Percentiles rank a stretch among this genome's conserved stretches.
Evolutionary conservation across 2,329 filamentous ascomycete species (phyloP).

Genomic region (Davidsoniella australis): DNA sequence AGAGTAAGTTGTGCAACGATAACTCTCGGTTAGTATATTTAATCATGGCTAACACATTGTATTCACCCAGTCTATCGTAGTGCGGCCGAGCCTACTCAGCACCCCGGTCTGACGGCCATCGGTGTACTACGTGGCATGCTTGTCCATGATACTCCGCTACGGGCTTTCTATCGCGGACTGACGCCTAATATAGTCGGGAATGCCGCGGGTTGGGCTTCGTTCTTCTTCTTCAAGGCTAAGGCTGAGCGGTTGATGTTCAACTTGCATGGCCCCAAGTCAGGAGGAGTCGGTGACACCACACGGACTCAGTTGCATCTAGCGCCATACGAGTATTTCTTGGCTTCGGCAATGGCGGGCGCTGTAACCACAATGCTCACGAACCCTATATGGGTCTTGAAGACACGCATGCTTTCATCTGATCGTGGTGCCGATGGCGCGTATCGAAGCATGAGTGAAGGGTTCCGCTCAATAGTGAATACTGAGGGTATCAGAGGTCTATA

Average conservation of each 20-base stretch:
- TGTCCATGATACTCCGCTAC: constrained; percentile 36
- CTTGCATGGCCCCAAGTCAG: not conserved
- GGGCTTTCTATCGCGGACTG: constrained; percentile 73
- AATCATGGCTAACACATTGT: not conserved
- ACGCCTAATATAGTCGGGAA: constrained; percentile 86
- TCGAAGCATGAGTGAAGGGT: constrained; percentile 55
- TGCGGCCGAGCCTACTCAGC: not conserved
- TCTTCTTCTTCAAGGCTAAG: constrained; percentile 62
- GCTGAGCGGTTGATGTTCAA: constrained; percentile 26
- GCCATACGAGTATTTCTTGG: constrained; percentile 61
- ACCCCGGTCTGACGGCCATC: constrained; percentile 28
- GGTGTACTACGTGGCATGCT: constrained; percentile 34
- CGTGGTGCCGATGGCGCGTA: constrained; percentile 62
- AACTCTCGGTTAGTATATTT: not conserved
- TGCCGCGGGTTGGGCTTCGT: constrained; percentile 75
- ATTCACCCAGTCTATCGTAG: constrained; percentile 4
- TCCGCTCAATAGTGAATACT: constrained; percentile 42
- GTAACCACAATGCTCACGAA: constrained; percentile 74
- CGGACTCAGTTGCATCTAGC: constrained; percentile 26
- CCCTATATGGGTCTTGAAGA: constrained; percentile 96
- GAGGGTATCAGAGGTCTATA: constrained; percentile 77
- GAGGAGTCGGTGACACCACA: not conserved
- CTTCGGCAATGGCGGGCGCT: constrained; percentile 53
- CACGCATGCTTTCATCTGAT: constrained; percentile 83
- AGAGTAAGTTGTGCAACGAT: constrained; percentile 39